Evolutionary conservation across 1,139 yeast species (phyloP).

Genomic region (Geotrichum carabidarum): DNA sequence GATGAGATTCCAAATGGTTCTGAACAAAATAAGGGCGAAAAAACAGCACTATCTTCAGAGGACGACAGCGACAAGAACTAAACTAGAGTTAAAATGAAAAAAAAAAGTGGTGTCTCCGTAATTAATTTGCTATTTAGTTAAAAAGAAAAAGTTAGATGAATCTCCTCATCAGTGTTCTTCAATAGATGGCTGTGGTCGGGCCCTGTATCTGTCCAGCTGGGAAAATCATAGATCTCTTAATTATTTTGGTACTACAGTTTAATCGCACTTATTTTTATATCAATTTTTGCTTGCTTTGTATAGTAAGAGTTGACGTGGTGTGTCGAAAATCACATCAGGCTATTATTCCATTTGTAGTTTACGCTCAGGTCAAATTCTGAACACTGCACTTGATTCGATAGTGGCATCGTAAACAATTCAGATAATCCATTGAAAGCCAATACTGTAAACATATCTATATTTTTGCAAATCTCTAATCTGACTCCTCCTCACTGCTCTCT

Average conservation of each 20-base stretch:
- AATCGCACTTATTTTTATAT: no score
- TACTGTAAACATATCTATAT: neutral
- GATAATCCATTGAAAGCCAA: neutral
- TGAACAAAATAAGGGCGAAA: neutral
- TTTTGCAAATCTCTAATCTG: constrained; percentile 25
- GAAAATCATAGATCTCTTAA: no score
- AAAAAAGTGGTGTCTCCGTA: neutral
- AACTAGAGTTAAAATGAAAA: neutral
- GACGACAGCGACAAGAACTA: neutral
- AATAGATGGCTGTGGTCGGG: no score
- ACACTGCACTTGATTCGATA: neutral
- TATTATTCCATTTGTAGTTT: neutral
- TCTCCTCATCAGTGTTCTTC: no score
- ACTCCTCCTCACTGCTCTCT: constrained; percentile 51
- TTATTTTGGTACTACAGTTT: no score
- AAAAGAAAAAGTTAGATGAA: no score
- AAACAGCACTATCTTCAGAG: neutral
- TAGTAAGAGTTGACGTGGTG: no score
- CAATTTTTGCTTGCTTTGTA: no score
- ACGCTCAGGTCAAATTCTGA: neutral
- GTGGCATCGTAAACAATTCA: neutral
- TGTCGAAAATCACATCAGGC: no score
- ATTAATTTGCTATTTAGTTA: neutral
- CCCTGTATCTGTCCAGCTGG: no score
- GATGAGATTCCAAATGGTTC: constrained; percentile 10